Base-by-base conservation (phyloP, 129 eudicot species). In the Chrysanthemum makinoi region DNA sequence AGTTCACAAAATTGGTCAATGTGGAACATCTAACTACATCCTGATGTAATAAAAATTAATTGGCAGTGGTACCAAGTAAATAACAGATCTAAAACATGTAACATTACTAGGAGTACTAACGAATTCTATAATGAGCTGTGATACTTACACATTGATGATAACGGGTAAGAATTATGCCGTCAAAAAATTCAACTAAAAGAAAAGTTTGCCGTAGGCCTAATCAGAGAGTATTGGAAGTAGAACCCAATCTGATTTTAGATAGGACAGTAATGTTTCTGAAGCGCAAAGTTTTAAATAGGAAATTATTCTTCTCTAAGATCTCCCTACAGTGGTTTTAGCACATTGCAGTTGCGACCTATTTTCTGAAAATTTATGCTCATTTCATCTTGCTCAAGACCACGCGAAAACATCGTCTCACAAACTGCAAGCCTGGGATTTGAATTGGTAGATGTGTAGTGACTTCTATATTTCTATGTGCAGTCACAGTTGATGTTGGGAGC, bases 401-500 rank as follows among this genome's bases (percentile, higher is more conserved):
- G 0, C 8, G 19, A 30, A 61, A 14, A 24, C 17, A 61, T 14
- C 6, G 18, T 61, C 1, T 30, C 19, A 30, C 35, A 14, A 26
- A 24, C 46, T 61, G 59, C 59, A 0, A 54, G 59, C 9, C 20
- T 13, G 17, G 16, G 5, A 13, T 54, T 54, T n/a, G 10, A 28
- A 61, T 61, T 28, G 2, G 44, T 28, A 61, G 28, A 54, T 54
- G 18, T 13, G 17, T 13, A 7, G 9, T 14, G 6, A 18, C 4
- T 6, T 16, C 20, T 54, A 6, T 14, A 28, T 14, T 14, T 6
- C 1, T 46, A 61, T 61, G 18, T 64, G 72, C 68, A 78, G 77
- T n/a, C n/a, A 22, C 24, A 78, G 52, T 20, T 78, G 52, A 72
- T 71, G 77, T 15, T 65, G 65, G 82, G 43, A 54, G 39, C 60